Evolutionary conservation across 306 rosid species (phyloP), one percentile per base, ranked within the genome.

Genomic region (Mimosa bimucronata): DNA sequence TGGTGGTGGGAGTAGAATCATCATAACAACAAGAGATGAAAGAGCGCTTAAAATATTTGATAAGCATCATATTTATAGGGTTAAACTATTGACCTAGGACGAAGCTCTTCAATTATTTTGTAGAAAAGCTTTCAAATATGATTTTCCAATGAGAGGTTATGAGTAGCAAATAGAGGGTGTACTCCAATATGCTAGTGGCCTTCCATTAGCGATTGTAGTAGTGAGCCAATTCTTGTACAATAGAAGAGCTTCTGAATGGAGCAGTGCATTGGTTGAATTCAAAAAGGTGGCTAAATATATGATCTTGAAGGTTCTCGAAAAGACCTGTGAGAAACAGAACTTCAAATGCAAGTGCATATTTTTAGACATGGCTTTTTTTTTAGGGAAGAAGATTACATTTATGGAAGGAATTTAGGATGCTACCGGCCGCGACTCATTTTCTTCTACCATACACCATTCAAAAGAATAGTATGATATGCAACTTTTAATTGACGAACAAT

Each of bases 271-370:
- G 6, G n/a, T 14, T 46, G 7, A 46, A 46, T 46, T 46, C 19
- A 46, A 14, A 46, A 46, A 15, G 0, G n/a, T 0, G 0, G 7
- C 53, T 46, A 46, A 2, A 1, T 46, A 0, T 46, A 46, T 46
- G 7, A 1, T 46, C 0, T 3, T 46, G 53, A 46, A 46, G 53
- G 53, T 46, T 2, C 53, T 46, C n/a, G 1, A 14, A 15, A 46
- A 0, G 1, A 46, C 19, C 15, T 46, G 13, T 46, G 1, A 0
- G 13, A 7, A 46, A 15, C n/a, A 13, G 19, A 0, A 3, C 53
- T 0, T 46, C 19, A 0, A 4, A 0, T 4, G n/a, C 1, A 1
- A 4, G 7, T 1, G 5, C 0, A 14, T 0, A 0, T 46, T 46
- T 46, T 0, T 53, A n/a, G 60, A 53, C 26, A 8, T n/a, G 1